phyloP scores from a whole-genome alignment of 192 early-diverging fungal genomes.

The Coemansia sp. region DNA sequence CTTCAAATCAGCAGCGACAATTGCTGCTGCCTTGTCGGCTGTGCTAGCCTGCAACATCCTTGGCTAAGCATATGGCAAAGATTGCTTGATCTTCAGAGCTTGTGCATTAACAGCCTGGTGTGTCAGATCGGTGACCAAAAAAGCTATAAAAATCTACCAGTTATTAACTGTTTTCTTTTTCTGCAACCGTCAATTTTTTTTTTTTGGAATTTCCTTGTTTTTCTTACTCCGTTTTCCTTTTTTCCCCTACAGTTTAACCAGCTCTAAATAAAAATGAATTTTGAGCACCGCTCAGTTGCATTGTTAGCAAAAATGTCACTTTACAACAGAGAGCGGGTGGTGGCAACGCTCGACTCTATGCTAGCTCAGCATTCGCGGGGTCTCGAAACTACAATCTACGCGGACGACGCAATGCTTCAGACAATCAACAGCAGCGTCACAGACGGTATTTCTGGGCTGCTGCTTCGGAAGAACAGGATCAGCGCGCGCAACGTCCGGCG shows the following conservation, averaged over 20 bases:
- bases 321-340: slow-evolving; percentile 10
- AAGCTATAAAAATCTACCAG: too few species aligned
- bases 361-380: slow-evolving; percentile 31
- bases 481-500: slow-evolving; percentile 27
- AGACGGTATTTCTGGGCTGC: slow-evolving; percentile 24
- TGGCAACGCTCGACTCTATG: slow-evolving; percentile 6
- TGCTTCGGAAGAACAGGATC: slow-evolving; percentile 1
- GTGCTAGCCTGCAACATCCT: not conserved
- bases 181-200: too few species aligned
- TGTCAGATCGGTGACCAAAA: too few species aligned
- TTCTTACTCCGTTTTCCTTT: too few species aligned
- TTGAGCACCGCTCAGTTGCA: too few species aligned
- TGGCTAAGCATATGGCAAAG: not conserved
- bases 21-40: not conserved
- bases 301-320: not conserved
- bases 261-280: too few species aligned
- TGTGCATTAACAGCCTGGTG: too few species aligned
- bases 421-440: slow-evolving; percentile 22
- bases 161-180: too few species aligned
- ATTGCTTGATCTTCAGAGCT: not conserved
- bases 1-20: slow-evolving; percentile 2
- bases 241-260: too few species aligned
- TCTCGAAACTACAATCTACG: slow-evolving; percentile 44
- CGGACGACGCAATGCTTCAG: slow-evolving; percentile 29
- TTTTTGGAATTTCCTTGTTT: not conserved